Evolutionary conservation across 73 alveolate species (phyloP).

Genomic region (Uronychia setigera): DNA sequence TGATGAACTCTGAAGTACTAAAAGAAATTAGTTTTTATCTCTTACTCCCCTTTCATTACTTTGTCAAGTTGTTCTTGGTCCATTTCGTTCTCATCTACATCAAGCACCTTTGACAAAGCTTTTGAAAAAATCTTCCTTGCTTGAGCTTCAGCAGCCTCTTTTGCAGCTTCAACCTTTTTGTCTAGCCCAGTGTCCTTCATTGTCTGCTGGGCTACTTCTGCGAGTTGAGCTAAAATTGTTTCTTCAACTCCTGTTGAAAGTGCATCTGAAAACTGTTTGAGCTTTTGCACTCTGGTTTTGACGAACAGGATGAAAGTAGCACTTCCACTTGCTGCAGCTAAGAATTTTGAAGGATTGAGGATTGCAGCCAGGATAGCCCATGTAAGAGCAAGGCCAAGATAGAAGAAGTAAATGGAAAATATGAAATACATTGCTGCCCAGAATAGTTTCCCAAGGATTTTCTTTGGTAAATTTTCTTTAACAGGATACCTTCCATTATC

Average conservation of each 20-base stretch:
- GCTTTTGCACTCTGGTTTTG: too few species aligned
- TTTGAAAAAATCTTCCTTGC: not conserved
- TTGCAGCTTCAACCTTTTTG: not conserved
- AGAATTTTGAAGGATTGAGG: slow-evolving; percentile 29
- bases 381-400: not conserved
- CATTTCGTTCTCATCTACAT: not conserved
- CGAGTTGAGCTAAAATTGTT: not conserved
- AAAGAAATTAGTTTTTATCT: not conserved
- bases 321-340: slow-evolving; percentile 14
- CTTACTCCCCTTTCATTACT: slow-evolving; percentile 9
- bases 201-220: not conserved
- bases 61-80: not conserved
- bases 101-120: not conserved
- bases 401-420: not conserved
- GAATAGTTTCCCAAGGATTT: not conserved
- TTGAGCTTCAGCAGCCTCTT: not conserved
- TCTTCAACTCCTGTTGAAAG: not conserved
- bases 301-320: slow-evolving; percentile 3
- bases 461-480: not conserved
- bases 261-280: not conserved
- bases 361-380: slow-evolving; percentile 30
- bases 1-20: not conserved
- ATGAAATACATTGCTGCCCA: not conserved
- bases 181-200: not conserved
- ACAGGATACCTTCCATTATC: slow-evolving; percentile 27